Evolutionary conservation across 768 basidiomycete genomes (phyloP), one percentile per base, ranked within the genome.

Genomic region (Podaxis carcinomalis): DNA sequence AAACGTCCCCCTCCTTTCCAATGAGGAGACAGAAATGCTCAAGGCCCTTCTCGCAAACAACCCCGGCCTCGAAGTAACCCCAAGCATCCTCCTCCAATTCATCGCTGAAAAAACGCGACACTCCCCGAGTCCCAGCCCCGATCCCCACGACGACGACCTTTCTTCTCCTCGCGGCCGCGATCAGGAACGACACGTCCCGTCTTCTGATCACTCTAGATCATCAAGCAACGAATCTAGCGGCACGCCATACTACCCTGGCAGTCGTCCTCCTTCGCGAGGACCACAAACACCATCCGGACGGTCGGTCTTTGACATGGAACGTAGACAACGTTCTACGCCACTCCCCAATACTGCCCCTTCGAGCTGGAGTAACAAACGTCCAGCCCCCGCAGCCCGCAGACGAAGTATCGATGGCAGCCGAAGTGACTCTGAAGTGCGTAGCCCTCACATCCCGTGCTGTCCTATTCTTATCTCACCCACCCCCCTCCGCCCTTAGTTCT

Each of bases 341-440:
- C 73, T 92, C 1, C 70, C 70, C 3, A 75, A 71, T 57, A 32
- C 32, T 32, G 75, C 88, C 1, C 92, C 92, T 0, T 91, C 91
- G 2, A 92, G 88, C 65, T 92, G 90, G 88, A 37, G 25, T 4
- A 68, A 81, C 28, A 87, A 84, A 63, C 83, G 88, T 2, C 89
- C 89, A 3, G 74, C 77, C 14, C 89, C 90, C 13, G 86, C 87
- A 5, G 74, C 80, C 50, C 79, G 92, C 57, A 77, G 90, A 56
- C 89, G 81, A 74, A 92, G 91, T 62, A 83, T 90, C 65, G 89
- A 88, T 9, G 87, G 88, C n/a, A 81, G 80, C 62, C 75, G 80
- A 28, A 92, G 91, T 66, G 92, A 93, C 65, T 85, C 86, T 2
- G 92, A 93, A 79, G 91, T 90, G 46, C 54, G 82, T 65, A 40